phyloP scores from a whole-genome alignment of 768 basidiomycete genomes.

The Cystobasidium ongulense region DNA sequence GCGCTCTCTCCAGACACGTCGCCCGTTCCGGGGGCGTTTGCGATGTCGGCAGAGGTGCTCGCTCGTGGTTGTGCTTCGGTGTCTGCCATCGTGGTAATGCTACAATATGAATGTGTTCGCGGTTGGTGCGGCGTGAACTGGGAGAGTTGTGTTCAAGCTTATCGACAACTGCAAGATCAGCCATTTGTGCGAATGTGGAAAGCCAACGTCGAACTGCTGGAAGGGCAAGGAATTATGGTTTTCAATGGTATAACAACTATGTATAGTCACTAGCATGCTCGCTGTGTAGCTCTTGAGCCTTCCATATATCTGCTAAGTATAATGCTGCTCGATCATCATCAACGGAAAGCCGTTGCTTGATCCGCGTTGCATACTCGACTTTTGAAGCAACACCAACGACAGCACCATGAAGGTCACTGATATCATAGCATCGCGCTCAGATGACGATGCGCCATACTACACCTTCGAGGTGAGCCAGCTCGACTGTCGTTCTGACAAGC shows the following conservation, averaged over 20 bases:
- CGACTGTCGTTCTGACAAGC: not conserved
- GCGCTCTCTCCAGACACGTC: not conserved
- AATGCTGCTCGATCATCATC: constrained; percentile 1
- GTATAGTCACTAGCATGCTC: no score
- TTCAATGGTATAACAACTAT: no score
- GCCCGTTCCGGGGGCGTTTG: not conserved
- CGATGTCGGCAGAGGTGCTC: not conserved
- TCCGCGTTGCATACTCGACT: not conserved
- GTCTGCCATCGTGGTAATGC: constrained; percentile 3
- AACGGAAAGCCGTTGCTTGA: not conserved
- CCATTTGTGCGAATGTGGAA: not conserved
- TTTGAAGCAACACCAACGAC: not conserved
- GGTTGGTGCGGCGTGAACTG: not conserved
- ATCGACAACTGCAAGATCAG: not conserved
- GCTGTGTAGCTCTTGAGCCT: no score
- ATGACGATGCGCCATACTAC: constrained; percentile 60
- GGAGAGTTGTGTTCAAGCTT: not conserved
- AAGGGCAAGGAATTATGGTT: no score
- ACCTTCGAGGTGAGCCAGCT: constrained; percentile 60
- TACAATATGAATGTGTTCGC: not conserved
- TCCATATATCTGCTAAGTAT: no score
- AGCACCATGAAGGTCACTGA: constrained; percentile 62
- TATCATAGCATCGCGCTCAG: constrained; percentile 53
- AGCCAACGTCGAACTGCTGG: not conserved
- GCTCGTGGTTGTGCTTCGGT: constrained; percentile 6